These are phyloP conservation scores for Solanum lignicaule DNA, from an alignment of 257 asterid species.

Conservation along the genomic window DNA sequence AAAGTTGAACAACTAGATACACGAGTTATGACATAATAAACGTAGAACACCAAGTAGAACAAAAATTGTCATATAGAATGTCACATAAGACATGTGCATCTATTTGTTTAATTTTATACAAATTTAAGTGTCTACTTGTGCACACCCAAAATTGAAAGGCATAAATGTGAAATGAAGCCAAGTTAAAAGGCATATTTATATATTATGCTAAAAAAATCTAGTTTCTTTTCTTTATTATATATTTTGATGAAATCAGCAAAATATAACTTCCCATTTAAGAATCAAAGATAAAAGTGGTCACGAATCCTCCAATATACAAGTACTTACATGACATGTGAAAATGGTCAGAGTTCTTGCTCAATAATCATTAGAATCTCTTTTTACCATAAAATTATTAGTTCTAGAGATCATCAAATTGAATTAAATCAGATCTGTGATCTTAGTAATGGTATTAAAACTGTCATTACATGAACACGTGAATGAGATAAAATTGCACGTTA, in stretches of 20 bases:
- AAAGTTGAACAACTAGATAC: too few relatives aligned
- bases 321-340: background rate
- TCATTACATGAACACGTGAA: background rate
- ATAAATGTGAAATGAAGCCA: fast-evolving
- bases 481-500: background rate
- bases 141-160: background rate
- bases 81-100: too few relatives aligned
- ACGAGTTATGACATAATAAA: too few relatives aligned
- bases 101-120: too few relatives aligned
- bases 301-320: background rate
- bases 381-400: background rate
- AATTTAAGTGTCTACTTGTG: background rate
- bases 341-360: background rate
- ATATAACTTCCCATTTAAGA: background rate
- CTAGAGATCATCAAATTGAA: background rate
- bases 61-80: too few relatives aligned
- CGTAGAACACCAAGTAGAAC: too few relatives aligned
- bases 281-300: background rate
- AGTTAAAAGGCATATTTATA: too few relatives aligned
- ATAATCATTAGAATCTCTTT: background rate
- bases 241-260: background rate
- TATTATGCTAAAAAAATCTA: background rate
- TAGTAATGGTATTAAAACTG: background rate
- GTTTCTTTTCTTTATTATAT: background rate
- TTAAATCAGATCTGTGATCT: background rate